Conservation (phyloP, 768 basidiomycete species). For the Termitomyces sp. region DNA sequence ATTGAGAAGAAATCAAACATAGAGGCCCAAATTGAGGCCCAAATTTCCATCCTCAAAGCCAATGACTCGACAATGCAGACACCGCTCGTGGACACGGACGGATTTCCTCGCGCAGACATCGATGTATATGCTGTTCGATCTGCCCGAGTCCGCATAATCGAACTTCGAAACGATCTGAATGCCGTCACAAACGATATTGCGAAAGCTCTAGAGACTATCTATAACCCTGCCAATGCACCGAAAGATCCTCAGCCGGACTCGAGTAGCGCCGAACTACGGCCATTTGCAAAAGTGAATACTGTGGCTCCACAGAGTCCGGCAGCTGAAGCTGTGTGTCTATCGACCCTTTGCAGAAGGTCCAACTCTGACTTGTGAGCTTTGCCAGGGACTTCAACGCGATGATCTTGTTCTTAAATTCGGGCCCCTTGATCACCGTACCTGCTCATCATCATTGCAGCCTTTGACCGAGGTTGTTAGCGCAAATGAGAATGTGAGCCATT, state of each 20-base stretch:
- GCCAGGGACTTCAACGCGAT: conserved; percentile 61
- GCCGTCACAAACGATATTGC: conserved; percentile 64
- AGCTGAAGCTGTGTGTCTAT: conserved; percentile 59
- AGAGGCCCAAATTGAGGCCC: conserved; percentile 64
- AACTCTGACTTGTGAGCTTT: neutral
- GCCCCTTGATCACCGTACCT: conserved; percentile 47
- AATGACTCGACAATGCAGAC: conserved; percentile 65
- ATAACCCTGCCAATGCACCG: conserved; percentile 38
- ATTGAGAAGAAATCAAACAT: conserved; percentile 69
- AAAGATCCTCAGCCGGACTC: conserved; percentile 15
- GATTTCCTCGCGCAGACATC: conserved; percentile 86
- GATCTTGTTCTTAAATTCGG: conserved; percentile 80
- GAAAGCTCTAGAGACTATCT: conserved; percentile 65
- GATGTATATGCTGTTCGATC: conserved; percentile 77
- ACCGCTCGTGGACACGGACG: conserved; percentile 80
- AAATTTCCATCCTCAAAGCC: conserved; percentile 57
- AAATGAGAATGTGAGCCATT: conserved; percentile 68
- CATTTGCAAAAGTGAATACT: conserved; percentile 81
- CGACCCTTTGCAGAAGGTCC: neutral
- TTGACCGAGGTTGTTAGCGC: conserved; percentile 70
- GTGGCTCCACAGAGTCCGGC: conserved; percentile 84
- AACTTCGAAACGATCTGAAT: conserved; percentile 75
- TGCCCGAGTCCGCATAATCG: conserved; percentile 75
- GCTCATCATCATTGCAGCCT: conserved; percentile 53
- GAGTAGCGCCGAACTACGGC: conserved; percentile 19